These are phyloP conservation scores for Trichoderma afroharzianum DNA, from an alignment of 2,329 filamentous ascomycete species.

Conservation along the genomic window DNA sequence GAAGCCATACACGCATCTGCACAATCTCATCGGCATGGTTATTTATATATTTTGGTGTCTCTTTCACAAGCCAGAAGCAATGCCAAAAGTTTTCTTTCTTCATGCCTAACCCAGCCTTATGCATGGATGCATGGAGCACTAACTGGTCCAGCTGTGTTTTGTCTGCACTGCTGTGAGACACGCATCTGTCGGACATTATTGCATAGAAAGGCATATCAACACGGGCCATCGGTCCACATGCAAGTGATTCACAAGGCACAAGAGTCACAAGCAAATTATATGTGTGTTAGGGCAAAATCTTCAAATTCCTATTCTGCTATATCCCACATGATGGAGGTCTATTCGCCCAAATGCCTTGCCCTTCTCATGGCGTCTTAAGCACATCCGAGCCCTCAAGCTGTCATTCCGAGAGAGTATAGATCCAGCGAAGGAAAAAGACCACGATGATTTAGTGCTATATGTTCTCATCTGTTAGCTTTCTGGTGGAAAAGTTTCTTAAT, in stretches of 20 bases:
- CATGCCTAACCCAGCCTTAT: neutral
- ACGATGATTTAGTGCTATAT: neutral
- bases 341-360: neutral
- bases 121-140: no score
- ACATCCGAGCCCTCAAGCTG: neutral
- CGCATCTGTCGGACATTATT: neutral
- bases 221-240: neutral
- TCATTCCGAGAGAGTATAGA: neutral
- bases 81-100: neutral
- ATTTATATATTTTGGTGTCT: neutral
- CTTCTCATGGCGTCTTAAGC: neutral
- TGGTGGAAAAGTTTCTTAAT: no score
- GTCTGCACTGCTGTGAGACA: neutral
- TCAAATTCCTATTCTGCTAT: neutral
- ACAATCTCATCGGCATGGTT: neutral
- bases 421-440: neutral
- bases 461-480: neutral
- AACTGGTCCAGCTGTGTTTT: neutral
- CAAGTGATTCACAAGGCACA: neutral
- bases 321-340: neutral
- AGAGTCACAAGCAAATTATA: neutral
- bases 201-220: neutral
- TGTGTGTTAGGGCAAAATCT: neutral
- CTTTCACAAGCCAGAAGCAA: neutral
- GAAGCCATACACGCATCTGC: neutral